A percentile compares a stretch with the other conserved stretches of the same genome.
phyloP scores from a whole-genome alignment of 371 early-diverging fungal genomes.

The Haplosporangium sp. region DNA sequence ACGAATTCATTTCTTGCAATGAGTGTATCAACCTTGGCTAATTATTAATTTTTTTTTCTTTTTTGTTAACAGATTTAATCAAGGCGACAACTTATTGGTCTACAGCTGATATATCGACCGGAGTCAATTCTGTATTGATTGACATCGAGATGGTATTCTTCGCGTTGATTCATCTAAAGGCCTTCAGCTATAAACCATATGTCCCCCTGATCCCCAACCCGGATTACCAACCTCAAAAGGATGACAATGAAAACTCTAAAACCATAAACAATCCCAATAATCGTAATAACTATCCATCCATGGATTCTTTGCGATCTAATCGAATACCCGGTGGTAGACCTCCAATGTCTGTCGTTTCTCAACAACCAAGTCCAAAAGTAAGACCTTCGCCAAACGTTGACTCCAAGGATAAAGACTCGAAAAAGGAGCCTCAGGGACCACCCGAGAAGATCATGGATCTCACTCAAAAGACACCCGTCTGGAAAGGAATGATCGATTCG shows the following conservation, averaged over 20 bases:
- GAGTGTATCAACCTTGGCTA: no score
- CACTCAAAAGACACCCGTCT: conserved; percentile 46
- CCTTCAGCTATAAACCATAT: conserved; percentile 54
- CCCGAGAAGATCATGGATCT: conserved; percentile 40
- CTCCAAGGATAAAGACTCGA: conserved; percentile 4
- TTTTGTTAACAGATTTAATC: conserved; percentile 23
- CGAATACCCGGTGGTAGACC: not conserved
- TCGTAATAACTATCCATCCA: conserved; percentile 2
- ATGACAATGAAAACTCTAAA: not conserved
- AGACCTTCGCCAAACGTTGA: not conserved
- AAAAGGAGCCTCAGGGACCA: conserved; percentile 15
- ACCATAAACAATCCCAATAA: not conserved
- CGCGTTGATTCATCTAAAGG: conserved; percentile 48
- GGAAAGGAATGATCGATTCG: conserved; percentile 47
- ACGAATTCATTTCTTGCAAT: no score
- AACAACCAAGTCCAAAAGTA: not conserved
- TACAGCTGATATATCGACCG: conserved; percentile 45
- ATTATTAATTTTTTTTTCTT: not conserved
- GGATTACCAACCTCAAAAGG: conserved; percentile 15
- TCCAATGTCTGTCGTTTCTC: not conserved
- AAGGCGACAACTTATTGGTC: conserved; percentile 51
- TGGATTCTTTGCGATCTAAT: conserved; percentile 12
- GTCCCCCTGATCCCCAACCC: conserved; percentile 46
- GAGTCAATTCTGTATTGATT: conserved; percentile 48
- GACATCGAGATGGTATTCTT: conserved; percentile 55